Evolutionary conservation across 2,329 filamentous ascomycete genomes (phyloP).

Genomic region (Ustulina deusta): DNA sequence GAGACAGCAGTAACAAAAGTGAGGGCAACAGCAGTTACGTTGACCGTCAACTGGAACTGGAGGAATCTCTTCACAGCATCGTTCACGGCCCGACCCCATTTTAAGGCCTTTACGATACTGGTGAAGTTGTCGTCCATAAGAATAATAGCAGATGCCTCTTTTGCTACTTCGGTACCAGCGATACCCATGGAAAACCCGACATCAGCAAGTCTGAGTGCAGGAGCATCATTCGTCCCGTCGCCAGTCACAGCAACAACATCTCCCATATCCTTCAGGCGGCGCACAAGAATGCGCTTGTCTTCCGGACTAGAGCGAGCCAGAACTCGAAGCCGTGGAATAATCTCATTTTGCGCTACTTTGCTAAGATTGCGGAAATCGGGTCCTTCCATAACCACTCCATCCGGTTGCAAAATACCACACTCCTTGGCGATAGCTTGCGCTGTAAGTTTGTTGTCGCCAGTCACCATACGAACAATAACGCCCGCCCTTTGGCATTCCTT

Average conservation of each 20-base stretch:
- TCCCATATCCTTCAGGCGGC: slow-evolving; percentile 75
- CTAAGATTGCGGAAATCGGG: slow-evolving; percentile 81
- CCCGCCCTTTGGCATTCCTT: slow-evolving; percentile 79
- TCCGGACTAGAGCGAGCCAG: slow-evolving; percentile 80
- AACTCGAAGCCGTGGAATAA: slow-evolving; percentile 77
- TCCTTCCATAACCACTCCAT: slow-evolving; percentile 81
- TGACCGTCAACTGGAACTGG: slow-evolving; percentile 85
- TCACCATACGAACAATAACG: slow-evolving; percentile 86
- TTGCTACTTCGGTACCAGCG: slow-evolving; percentile 84
- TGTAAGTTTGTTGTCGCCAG: slow-evolving; percentile 83
- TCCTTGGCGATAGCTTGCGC: slow-evolving; percentile 83
- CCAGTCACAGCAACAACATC: slow-evolving; percentile 87
- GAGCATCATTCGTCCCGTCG: slow-evolving; percentile 86
- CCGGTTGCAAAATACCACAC: slow-evolving; percentile 77
- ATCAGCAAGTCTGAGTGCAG: slow-evolving; percentile 82
- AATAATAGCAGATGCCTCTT: slow-evolving; percentile 87
- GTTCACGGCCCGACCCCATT: slow-evolving; percentile 83
- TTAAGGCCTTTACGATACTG: slow-evolving; percentile 85
- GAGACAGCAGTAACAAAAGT: slow-evolving; percentile 90
- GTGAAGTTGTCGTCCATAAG: slow-evolving; percentile 90
- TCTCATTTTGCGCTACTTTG: slow-evolving; percentile 71
- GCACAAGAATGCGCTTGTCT: slow-evolving; percentile 80
- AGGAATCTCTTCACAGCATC: slow-evolving; percentile 83
- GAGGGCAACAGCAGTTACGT: slow-evolving; percentile 88
- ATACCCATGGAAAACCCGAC: slow-evolving; percentile 91